Conservation (phyloP, 139 green algal species). For the Chlorella sp. region DNA sequence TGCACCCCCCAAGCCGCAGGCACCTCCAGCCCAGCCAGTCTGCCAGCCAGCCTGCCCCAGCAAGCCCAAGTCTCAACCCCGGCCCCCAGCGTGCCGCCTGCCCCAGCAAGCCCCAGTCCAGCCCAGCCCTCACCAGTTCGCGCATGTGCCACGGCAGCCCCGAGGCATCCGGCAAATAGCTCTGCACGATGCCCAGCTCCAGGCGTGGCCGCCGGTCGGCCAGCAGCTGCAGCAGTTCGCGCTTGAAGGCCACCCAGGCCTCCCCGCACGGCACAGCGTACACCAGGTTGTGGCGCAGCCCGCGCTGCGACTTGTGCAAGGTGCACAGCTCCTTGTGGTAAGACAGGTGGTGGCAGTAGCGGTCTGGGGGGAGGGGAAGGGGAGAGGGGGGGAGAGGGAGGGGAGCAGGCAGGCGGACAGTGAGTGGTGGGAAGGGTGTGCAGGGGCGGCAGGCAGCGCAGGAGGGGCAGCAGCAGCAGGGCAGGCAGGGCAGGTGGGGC, state of each 20-base stretch:
- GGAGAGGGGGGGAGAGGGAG: not conserved
- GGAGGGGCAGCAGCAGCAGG: not conserved
- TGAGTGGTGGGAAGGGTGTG: not conserved
- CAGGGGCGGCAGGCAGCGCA: not conserved
- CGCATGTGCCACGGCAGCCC: not conserved
- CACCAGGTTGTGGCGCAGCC: not conserved
- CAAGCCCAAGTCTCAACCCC: too few species aligned
- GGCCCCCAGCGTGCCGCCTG: not conserved
- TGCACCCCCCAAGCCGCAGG: not conserved
- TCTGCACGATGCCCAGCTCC: not conserved
- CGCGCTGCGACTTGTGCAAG: not conserved
- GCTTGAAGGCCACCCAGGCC: constrained; percentile 13
- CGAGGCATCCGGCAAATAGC: not conserved
- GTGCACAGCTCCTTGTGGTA: constrained; percentile 17
- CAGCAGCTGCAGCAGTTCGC: constrained; percentile 17
- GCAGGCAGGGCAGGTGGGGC: too few species aligned
- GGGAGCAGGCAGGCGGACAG: not conserved
- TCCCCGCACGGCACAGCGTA: not conserved
- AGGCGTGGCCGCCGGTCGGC: constrained; percentile 4
- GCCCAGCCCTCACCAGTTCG: not conserved
- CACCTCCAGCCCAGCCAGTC: too few species aligned
- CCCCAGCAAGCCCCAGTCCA: too few species aligned
- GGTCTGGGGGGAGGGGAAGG: not conserved
- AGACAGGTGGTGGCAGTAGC: not conserved
- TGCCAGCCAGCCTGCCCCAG: not conserved